Base-by-base conservation (phyloP, 2,329 filamentous ascomycete species). In the Colletotrichum orbiculare region DNA sequence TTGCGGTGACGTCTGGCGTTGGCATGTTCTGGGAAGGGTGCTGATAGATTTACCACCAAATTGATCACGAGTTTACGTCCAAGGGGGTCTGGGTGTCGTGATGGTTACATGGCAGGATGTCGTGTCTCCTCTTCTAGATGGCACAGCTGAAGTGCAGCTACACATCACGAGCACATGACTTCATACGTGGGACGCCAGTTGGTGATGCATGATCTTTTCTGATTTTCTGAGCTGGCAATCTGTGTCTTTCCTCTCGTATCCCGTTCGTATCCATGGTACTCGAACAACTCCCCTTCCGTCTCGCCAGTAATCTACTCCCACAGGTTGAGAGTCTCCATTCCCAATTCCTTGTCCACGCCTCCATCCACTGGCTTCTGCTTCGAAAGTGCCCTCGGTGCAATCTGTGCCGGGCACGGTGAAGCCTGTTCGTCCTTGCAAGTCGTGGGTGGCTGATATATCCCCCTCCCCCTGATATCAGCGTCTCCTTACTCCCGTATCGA, bases 131-230 rank as follows among this genome's bases (percentile, higher is more conserved):
- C 13, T 8, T 15, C 13, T 6, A 43, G 42, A 43, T 15, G 41
- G 25, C 25, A 25, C 3, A 25, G 25, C 41, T 5, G 41, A 6
- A 33, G 10, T 25, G 17, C 2, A n/a, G n/a, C 4, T 10, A 17
- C 10, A 1, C 8, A 47, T 34, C 2, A 13, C 45, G 3, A 25
- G 25, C 25, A 25, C 25, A 25, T 12, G 7, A 45, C 38, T 41
- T 41, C 1, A 2, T 25, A 25, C 25, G 25, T 25, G 25, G 4
- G 25, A 6, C 6, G 6, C 8, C 45, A 11, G 4, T 39, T 55
- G 61, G 49, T 61, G 57, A 64, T 52, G 45, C 47, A 55, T 38
- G 39, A 64, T 60, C 62, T 61, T 60, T 42, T 37, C 3, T 45
- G 13, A 11, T 64, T 61, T 64, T 60, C 39, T 45, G 34, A 8